Evolutionary conservation across 129 eudicot genomes (phyloP), one percentile per base, ranked within the genome.

Genomic region (Rutidosis leptorrhynchoides): DNA sequence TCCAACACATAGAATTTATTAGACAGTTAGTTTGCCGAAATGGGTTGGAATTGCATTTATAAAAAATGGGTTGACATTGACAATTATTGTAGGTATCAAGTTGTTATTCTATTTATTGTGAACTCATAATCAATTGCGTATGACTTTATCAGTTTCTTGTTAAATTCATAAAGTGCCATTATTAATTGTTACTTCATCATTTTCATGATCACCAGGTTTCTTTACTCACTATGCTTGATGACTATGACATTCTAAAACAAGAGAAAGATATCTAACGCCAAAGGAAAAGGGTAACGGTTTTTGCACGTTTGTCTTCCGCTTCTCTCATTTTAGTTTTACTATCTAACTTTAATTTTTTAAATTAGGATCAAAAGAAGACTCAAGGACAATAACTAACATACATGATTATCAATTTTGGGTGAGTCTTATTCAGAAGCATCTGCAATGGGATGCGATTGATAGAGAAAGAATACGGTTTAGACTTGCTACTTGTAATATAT

Each of bases 181-280:
- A 23, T 21, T 22, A n/a, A n/a, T n/a, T n/a, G 53, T 17, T 29
- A n/a, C 2, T 58, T 56, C 69, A 32, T 54, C 22, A 16, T 26
- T 43, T 56, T 32, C 22, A 64, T 42, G 42, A 24, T 58, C 16
- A 63, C 59, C 78, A 90, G 97, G 89, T 82, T 69, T 67, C 35
- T 30, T 82, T 90, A 59, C 76, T 79, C 20, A 67, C 85, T 10
- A 87, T 87, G 95, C 79, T 90, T 14, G 85, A 87, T 22, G 78
- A 87, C 49, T 90, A 90, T 82, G 69, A 68, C 48, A 77, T 58
- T 11, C 27, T 74, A 48, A 80, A 80, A 69, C 81, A 76, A 51
- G 77, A 82, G 71, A 90, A 82, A 75, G 92, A 87, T 66, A 73
- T 59, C 73, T 92, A 87, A 65, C 85, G 81, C 45, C 89, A 78